Percentiles rank a stretch among this genome's conserved stretches.
Conservation (phyloP, 1,284 basidiomycete genomes). For the Wolfiporia cocos region DNA sequence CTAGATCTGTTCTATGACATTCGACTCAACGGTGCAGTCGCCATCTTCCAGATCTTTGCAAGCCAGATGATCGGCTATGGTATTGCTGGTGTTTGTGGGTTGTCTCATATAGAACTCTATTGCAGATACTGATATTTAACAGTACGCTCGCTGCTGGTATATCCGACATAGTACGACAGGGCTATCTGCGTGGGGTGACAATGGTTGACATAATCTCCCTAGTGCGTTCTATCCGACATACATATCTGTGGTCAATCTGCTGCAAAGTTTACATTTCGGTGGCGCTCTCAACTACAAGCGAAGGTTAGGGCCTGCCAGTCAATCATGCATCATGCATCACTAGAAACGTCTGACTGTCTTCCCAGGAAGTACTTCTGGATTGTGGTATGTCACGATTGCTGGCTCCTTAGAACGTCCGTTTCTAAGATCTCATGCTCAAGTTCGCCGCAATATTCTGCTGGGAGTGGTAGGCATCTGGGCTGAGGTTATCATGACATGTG, state of each 20-base stretch:
- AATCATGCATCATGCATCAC: neutral
- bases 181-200: neutral
- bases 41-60: conserved; percentile 52
- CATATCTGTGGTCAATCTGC: conserved; percentile 49
- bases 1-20: conserved; percentile 53
- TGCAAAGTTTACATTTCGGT: conserved; percentile 51
- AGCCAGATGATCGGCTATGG: conserved; percentile 61
- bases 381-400: conserved; percentile 26
- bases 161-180: conserved; percentile 51
- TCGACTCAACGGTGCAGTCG: conserved; percentile 42
- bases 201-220: neutral
- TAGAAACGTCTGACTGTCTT: neutral
- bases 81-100: conserved; percentile 50
- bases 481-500: neutral
- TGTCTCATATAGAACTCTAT: neutral
- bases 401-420: neutral
- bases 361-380: conserved; percentile 44
- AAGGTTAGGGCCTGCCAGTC: conserved; percentile 19
- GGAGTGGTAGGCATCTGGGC: conserved; percentile 34
- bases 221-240: conserved; percentile 51
- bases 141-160: conserved; percentile 50
- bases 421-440: neutral
- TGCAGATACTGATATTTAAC: neutral
- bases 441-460: conserved; percentile 46
- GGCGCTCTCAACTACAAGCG: conserved; percentile 39